Base-by-base conservation (phyloP, 805 yeast species). In the Ogataea methanolica region DNA sequence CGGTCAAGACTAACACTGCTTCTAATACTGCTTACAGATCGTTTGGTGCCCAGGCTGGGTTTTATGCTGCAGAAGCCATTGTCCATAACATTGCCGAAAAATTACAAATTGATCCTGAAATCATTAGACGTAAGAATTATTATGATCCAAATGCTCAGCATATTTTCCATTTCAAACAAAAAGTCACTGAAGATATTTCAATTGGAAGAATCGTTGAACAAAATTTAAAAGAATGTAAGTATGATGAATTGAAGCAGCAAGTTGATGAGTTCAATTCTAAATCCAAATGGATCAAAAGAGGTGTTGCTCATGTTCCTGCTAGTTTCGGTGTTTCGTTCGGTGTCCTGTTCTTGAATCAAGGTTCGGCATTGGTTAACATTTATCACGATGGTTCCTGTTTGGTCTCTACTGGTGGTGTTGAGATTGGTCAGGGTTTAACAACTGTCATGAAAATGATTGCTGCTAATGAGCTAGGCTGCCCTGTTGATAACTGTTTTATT, bases 21-120 rank as follows among this genome's bases (percentile, higher is more conserved):
- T 71, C 78, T 3, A 74, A 74, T 54, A 74, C 79, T 3, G 79
- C 79, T 5, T 74, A 68, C 53, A 63, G 79, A 48, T 75, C 77
- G 4, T 74, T 74, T 55, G 79, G 79, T 26, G 78, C 75, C 3
- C 78, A 76, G 7, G 78, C 75, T 45, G 79, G 78, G 5, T 72
- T 74, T 72, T 72, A 68, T 48, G 62, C 66, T 34, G 70, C 71
- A 3, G 79, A 74, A 50, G 54, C 67, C 17, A 68, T 73, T 41
- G 63, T 74, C 35, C 58, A 61, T 39, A 67, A 70, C 36, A 68
- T 73, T 22, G 60, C 74, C 17, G 77, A 74, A 53, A 52, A 54
- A 49, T 61, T 73, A 39, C 65, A 64, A 0, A 51, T 74, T 35
- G 74, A 73, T 47, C 66, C 71, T 6, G 77, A 74, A 36, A 47